Base-by-base conservation (phyloP, 1,139 yeast genomes). In the Pichia sp. region DNA sequence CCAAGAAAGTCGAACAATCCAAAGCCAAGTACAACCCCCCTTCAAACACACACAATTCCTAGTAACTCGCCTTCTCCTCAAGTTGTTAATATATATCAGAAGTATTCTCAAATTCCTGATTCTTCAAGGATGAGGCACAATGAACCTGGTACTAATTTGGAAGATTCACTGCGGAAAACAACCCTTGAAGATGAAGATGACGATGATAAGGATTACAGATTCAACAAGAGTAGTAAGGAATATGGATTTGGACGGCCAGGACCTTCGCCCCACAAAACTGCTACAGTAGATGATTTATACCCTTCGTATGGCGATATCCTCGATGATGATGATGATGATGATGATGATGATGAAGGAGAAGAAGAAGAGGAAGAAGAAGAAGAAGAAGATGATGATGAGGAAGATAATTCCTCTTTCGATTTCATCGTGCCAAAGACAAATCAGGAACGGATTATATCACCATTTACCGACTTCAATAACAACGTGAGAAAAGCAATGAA, bases 401-500 rank as follows among this genome's bases (percentile, higher is more conserved):
- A 23, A 23, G 26, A 23, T 23, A 60, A 57, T 13, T 60, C 58
- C 42, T 38, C 49, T 13, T 58, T 53, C 42, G 45, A 54, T 29
- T 54, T 54, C 8, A 51, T 43, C 5, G 45, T 52, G 8, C 50
- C 63, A 54, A 30, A 54, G 53, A 23, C 58, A 4, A 40, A 43
- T 15, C 44, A 48, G 5, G 53, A 51, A 6, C 54, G 72, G 47
- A 61, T 61, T 10, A 50, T 68, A 32, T 69, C 85, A 1, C 84
- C 82, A 59, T 80, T 79, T 63, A 68, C 78, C 41, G 83, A 79
- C 59, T 79, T 81, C 66, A 77, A 76, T 61, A 73, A 74, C 48
- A 79, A 78, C 54, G 78, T 77, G 61, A 69, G 70, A 43, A 67
- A 67, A 55, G 61, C 71, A 42, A 49, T 42, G 46, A 42, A 49